Base-by-base conservation (phyloP, 2,329 filamentous ascomycete genomes). In the Sporothrix pallida region DNA sequence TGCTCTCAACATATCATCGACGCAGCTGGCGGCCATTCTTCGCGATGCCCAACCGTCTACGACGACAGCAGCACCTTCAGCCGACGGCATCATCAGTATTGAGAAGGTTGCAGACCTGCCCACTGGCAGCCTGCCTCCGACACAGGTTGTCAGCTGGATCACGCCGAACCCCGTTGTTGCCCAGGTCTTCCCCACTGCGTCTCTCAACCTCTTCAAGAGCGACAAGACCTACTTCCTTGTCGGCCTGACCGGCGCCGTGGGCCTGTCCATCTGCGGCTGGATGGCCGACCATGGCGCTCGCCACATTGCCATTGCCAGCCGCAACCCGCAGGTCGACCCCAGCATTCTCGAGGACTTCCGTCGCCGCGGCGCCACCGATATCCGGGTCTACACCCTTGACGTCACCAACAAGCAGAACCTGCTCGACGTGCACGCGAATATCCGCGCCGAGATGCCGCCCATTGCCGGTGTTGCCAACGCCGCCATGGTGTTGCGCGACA, bases 231-330 rank as follows among this genome's bases (percentile, higher is more conserved):
- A 88, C 76, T 79, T 88, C 68, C 81, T 88, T 52, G 83, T 87
- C 20, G 86, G 86, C 15, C 85, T 86, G n/a, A 85, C 85, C 0
- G 86, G 86, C 48, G 86, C 85, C 31, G 80, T 88, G 12, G 86
- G 86, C 6, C 82, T 84, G 54, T 85, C 84, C 73, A 83, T 88
- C 78, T 80, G 84, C 12, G 81, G 81, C 7, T 84, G 85, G 82
- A 86, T 88, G 84, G 81, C 84, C 7, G 79, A 80, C 58, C 82
- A 83, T 17, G 87, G 86, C 1, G 87, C 86, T 6, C 80, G 81
- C 10, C 82, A 84, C 74, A 78, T 88, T 20, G 82, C 86, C 0
- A 81, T 88, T 3, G 84, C 81, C 70, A 86, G 83, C 1, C 83
- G 80, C 20, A 78, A 80, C 1, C 83, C 81, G 1, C 81, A 80